Base-by-base conservation (phyloP, 2,329 filamentous ascomycete genomes). In the Pseudocercospora vitis region DNA sequence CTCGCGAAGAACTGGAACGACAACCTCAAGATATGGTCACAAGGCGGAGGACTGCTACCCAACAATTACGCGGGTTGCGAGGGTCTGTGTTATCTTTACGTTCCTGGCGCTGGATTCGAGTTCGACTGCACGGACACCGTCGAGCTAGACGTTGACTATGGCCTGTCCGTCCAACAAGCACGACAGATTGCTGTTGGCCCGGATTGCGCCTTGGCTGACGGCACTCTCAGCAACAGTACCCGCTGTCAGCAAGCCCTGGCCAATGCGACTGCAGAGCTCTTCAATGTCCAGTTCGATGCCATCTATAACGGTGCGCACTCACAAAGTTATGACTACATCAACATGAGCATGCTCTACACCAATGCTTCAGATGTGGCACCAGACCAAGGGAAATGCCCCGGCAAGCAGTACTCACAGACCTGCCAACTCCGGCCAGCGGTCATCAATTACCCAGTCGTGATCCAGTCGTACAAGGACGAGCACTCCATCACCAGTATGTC, bases 371-470 rank as follows among this genome's bases (percentile, higher is more conserved):
- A 51, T 7, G 35, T 6, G 18, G 35, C 32, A n/a, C 6, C 45
- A 14, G 16, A 19, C 4, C 26, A 39, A 37, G 37, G 50, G n/a
- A 44, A 29, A 21, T 56, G 53, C 39, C 42, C 49, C 12, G 62
- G 60, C 9, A 55, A 19, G 3, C 11, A 47, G 1, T 55, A 52
- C 26, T 47, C 16, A 9, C 62, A 62, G 33, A 58, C 29, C 4
- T 65, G 63, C 31, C 47, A 48, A 2, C 54, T 65, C 1, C 50
- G 60, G 6, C 62, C 63, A 3, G 63, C 63, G 0, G 48, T 60
- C n/a, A 47, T 64, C 45, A 54, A 53, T 28, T 65, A 65, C 24
- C 57, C 62, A 1, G 52, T 61, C 12, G 51, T 47, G 48, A 54
- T 62, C 12, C 44, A 56, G 12, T 42, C 46, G 9, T 59, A 52